These are phyloP conservation scores for Barnettozyma sucrosica DNA, from an alignment of 805 yeast species.

Conservation along the genomic window DNA sequence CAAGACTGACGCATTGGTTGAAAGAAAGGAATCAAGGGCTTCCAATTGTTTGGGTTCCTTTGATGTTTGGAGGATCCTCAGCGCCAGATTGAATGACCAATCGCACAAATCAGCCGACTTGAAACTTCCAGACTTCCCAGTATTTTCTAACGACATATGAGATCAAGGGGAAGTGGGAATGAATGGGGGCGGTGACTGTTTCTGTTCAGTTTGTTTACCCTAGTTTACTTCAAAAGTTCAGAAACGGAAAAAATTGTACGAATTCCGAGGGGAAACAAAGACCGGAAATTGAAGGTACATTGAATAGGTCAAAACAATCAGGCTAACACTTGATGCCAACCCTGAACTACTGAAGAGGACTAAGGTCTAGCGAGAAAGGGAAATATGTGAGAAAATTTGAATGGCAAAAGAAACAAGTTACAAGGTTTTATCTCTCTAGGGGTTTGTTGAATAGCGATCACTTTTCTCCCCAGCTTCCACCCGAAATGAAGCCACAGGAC, in stretches of 20 bases:
- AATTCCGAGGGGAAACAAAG: neutral
- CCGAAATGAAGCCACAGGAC: too few relatives aligned
- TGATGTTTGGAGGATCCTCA: constrained; percentile 14
- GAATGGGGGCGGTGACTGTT: neutral
- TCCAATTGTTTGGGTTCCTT: constrained; percentile 14
- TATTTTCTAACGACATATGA: neutral
- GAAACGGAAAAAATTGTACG: neutral
- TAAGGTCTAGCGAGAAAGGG: too few relatives aligned
- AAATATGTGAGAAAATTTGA: too few relatives aligned
- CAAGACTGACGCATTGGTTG: constrained; percentile 11
- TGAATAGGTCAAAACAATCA: too few relatives aligned
- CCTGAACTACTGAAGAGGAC: too few relatives aligned
- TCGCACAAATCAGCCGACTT: neutral
- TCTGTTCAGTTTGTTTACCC: neutral
- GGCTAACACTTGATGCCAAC: too few relatives aligned
- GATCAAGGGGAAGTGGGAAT: neutral
- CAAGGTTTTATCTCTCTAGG: too few relatives aligned
- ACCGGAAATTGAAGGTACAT: neutral
- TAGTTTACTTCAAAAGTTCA: neutral
- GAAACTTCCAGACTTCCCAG: neutral
- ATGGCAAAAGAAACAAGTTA: too few relatives aligned
- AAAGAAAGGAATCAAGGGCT: constrained; percentile 16
- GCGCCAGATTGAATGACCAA: constrained; percentile 25
- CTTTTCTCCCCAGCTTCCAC: too few relatives aligned
- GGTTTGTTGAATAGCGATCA: too few relatives aligned